Evolutionary conservation across 257 asterid genomes (phyloP).

Genomic region (Jacaranda copaia): DNA sequence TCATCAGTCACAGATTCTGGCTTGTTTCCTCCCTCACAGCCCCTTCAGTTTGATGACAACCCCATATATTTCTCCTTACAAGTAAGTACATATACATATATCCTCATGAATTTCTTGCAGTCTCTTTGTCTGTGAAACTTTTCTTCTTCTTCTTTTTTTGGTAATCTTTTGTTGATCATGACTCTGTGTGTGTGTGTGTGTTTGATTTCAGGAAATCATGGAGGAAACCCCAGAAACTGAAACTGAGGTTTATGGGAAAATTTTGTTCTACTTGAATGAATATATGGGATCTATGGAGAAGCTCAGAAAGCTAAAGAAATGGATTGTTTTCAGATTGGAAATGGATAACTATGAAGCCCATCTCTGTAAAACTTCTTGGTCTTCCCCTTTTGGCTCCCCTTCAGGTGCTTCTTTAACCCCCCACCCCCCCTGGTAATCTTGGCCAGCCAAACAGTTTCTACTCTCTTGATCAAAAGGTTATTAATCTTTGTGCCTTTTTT

Average conservation of each 20-base stretch:
- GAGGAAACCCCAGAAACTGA: constrained; percentile 54
- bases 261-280: constrained; percentile 47
- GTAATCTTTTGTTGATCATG: neutral
- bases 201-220: constrained; percentile 52
- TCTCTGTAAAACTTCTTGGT: constrained; percentile 67
- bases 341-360: constrained; percentile 60
- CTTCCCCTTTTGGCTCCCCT: constrained; percentile 49
- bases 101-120: no score
- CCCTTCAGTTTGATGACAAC: constrained; percentile 40
- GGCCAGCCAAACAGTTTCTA: no score
- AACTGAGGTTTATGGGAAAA: constrained; percentile 53
- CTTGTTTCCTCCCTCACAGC: constrained; percentile 33
- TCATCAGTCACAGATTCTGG: constrained; percentile 36
- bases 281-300: constrained; percentile 35
- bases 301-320: constrained; percentile 43
- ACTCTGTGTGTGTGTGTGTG: neutral
- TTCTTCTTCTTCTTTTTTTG: neutral
- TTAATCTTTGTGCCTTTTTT: neutral
- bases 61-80: constrained; percentile 45
- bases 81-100: constrained; percentile 18
- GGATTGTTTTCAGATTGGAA: constrained; percentile 57
- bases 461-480: neutral
- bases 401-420: constrained; percentile 41
- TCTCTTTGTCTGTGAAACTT: neutral
- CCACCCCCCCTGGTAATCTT: no score